These are phyloP conservation scores for Tricharina praecox DNA, from an alignment of 495 filamentous ascomycete species.

Conservation along the genomic window DNA sequence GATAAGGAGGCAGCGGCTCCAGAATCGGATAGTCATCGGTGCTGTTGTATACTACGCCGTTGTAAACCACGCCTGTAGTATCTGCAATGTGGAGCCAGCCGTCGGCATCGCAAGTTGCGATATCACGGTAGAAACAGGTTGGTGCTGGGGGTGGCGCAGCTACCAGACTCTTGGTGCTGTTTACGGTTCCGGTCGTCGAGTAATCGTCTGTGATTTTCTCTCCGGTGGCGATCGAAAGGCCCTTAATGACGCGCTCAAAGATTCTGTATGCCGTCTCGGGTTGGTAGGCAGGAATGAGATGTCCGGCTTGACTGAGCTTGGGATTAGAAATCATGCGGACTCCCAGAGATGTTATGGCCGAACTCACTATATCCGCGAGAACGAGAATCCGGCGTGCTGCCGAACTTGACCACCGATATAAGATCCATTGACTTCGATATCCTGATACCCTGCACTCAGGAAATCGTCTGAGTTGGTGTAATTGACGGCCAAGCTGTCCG, in stretches of 20 bases:
- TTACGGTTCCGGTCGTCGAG: constrained; percentile 36
- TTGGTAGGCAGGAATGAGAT: constrained; percentile 55
- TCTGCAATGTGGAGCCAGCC: constrained; percentile 8
- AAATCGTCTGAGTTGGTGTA: constrained; percentile 30
- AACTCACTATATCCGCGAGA: constrained; percentile 41
- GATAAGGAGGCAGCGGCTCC: constrained; percentile 1
- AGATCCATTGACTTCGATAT: constrained; percentile 35
- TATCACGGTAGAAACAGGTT: constrained; percentile 42
- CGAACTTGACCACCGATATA: constrained; percentile 48
- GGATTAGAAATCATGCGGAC: too few species aligned
- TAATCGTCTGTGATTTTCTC: constrained; percentile 27
- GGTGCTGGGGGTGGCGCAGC: constrained; percentile 30
- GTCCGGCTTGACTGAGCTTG: constrained; percentile 38
- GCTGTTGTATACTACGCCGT: constrained; percentile 38
- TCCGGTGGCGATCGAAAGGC: constrained; percentile 46
- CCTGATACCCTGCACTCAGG: constrained; percentile 39
- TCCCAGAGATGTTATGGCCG: too few species aligned
- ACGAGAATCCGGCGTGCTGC: constrained; percentile 52
- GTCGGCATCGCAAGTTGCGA: constrained; percentile 38
- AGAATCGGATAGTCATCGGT: constrained; percentile 28
- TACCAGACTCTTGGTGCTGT: constrained; percentile 32
- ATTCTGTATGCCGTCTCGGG: constrained; percentile 42
- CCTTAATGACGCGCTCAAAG: constrained; percentile 41
- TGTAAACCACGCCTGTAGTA: constrained; percentile 31
- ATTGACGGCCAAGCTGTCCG: constrained; percentile 38